Conservation (phyloP, 1,284 basidiomycete genomes). For the Phellinidium pouzarii region DNA sequence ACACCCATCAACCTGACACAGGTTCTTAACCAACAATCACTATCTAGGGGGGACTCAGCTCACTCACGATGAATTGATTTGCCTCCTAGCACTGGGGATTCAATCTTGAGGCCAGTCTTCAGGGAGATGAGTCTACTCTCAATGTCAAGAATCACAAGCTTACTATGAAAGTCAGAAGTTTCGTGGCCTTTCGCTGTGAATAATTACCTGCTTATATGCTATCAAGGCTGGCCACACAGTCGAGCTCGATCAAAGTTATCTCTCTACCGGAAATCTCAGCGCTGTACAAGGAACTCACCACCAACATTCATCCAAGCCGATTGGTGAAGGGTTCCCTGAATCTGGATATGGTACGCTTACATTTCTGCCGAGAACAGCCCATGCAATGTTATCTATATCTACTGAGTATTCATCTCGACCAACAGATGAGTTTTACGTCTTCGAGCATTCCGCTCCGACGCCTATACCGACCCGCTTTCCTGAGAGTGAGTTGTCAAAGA, state of each 20-base stretch:
- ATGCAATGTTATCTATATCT: not conserved
- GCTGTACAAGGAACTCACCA: constrained; percentile 43
- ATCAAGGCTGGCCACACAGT: constrained; percentile 48
- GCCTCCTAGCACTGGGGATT: constrained; percentile 68
- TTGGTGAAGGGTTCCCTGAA: constrained; percentile 52
- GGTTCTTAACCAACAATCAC: constrained; percentile 30
- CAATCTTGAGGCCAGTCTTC: constrained; percentile 64
- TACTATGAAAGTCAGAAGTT: constrained; percentile 42
- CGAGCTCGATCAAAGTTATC: constrained; percentile 41
- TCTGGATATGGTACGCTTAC: constrained; percentile 47
- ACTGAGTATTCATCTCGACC: not conserved
- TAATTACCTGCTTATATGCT: not conserved
- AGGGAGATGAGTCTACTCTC: constrained; percentile 33
- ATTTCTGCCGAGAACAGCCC: not conserved
- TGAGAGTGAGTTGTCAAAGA: constrained; percentile 27
- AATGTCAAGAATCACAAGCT: constrained; percentile 52
- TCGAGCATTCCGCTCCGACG: constrained; percentile 36
- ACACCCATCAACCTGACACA: constrained; percentile 71
- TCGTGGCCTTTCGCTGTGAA: not conserved
- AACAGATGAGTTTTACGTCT: constrained; percentile 63
- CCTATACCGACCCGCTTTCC: constrained; percentile 32
- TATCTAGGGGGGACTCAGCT: not conserved
- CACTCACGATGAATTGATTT: constrained; percentile 7
- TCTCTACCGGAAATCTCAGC: constrained; percentile 48
- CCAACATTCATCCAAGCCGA: constrained; percentile 42